These are phyloP conservation scores for Elaphomyces granulatus DNA, from an alignment of 495 filamentous ascomycete genomes.

Conservation along the genomic window DNA sequence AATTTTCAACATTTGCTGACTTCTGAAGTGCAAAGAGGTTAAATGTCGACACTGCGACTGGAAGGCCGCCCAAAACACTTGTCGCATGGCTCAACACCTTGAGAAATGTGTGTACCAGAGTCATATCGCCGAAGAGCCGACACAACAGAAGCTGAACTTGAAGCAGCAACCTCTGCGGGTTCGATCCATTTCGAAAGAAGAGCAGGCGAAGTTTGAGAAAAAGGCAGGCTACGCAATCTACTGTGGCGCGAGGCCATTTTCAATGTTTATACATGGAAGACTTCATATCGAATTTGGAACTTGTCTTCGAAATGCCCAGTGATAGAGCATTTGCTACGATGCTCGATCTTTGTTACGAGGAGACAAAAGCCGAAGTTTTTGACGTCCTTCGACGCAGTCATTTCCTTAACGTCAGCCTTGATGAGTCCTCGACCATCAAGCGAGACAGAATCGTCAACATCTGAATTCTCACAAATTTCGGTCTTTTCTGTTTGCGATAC, in stretches of 20 bases:
- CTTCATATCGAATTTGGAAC: background rate
- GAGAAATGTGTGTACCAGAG: background rate
- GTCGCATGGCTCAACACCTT: background rate
- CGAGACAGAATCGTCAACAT: no score
- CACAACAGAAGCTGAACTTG: background rate
- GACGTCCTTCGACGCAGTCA: background rate
- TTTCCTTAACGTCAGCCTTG: background rate
- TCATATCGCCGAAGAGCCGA: background rate
- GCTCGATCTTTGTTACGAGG: background rate
- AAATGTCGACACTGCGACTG: background rate
- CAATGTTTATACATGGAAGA: background rate
- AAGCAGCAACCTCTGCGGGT: background rate
- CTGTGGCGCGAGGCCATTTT: background rate
- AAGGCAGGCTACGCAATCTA: background rate
- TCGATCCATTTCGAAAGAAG: background rate
- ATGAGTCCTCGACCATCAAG: no score
- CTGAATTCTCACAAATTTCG: no score
- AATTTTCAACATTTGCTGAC: background rate
- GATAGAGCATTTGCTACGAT: background rate
- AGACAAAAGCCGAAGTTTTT: background rate
- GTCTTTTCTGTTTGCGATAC: no score
- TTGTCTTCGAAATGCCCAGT: background rate
- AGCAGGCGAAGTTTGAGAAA: background rate
- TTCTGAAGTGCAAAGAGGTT: background rate
- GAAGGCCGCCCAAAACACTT: background rate